Evolutionary conservation across 805 yeast species (phyloP).

Genomic region (Komagataella kurtzmanii): DNA sequence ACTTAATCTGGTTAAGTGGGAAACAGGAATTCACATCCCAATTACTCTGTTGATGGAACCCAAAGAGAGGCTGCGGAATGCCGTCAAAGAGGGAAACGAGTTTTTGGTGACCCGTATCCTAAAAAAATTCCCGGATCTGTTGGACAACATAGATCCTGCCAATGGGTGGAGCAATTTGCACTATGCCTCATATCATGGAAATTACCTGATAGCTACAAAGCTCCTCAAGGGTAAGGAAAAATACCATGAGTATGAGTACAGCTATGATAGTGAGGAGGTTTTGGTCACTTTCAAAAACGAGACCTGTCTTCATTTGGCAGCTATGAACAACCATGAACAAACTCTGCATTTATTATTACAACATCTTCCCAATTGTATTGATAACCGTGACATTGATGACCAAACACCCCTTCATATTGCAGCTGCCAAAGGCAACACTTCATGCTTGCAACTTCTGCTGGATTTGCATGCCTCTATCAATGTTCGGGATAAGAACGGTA

Average conservation of each 20-base stretch:
- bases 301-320: slow-evolving; percentile 62
- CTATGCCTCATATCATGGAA: slow-evolving; percentile 66
- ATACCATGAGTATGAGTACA: neutral
- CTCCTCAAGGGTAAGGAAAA: neutral
- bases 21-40: neutral
- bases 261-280: slow-evolving; percentile 16
- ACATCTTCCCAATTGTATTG: slow-evolving; percentile 40
- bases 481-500: slow-evolving; percentile 57
- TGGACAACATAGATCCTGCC: slow-evolving; percentile 52
- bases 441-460: slow-evolving; percentile 49
- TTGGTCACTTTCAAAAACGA: slow-evolving; percentile 36
- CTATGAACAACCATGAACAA: slow-evolving; percentile 38
- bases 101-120: slow-evolving; percentile 52
- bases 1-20: neutral
- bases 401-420: slow-evolving; percentile 63
- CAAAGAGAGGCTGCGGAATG: slow-evolving; percentile 49
- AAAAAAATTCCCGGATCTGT: slow-evolving; percentile 52
- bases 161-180: slow-evolving; percentile 81
- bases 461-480: slow-evolving; percentile 72
- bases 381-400: slow-evolving; percentile 31
- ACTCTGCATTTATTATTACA: slow-evolving; percentile 64
- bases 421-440: slow-evolving; percentile 41
- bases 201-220: slow-evolving; percentile 21
- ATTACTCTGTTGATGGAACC: slow-evolving; percentile 33
- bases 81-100: slow-evolving; percentile 49